Conservation (phyloP, 2,329 filamentous ascomycete genomes). For the Aureobasidium sp. region DNA sequence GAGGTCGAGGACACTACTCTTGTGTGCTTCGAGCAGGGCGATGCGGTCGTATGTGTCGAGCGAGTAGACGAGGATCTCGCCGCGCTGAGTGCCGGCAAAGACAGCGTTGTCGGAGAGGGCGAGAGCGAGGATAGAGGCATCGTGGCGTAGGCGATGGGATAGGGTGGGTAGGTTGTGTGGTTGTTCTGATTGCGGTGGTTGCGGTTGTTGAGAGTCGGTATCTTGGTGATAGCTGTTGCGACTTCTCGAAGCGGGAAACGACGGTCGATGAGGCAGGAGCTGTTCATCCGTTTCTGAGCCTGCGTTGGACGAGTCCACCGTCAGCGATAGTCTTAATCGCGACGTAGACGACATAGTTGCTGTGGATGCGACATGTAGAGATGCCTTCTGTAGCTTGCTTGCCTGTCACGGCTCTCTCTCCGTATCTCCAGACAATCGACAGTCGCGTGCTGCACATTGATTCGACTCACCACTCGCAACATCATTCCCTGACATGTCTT, state of each 20-base stretch:
- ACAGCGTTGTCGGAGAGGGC: conserved; percentile 84
- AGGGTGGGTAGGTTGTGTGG: conserved; percentile 60
- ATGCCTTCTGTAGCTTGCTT: not conserved
- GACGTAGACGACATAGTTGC: conserved; percentile 5
- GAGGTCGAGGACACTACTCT: conserved; percentile 89
- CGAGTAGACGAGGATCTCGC: conserved; percentile 92
- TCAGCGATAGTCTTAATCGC: conserved; percentile 9
- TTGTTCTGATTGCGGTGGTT: conserved; percentile 12
- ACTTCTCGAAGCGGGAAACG: not conserved
- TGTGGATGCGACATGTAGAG: not conserved
- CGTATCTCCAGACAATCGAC: not conserved
- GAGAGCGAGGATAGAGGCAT: conserved; percentile 84
- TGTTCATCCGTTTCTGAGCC: conserved; percentile 26
- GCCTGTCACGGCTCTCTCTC: not conserved
- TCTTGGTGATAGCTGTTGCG: conserved; percentile 17
- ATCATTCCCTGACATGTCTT: not conserved
- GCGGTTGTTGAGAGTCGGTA: not conserved
- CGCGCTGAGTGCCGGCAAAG: conserved; percentile 93
- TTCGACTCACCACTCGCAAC: conserved; percentile 17
- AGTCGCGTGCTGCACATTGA: not conserved
- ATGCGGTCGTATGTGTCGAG: conserved; percentile 88
- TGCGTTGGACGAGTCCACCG: conserved; percentile 18
- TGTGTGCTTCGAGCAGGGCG: conserved; percentile 85
- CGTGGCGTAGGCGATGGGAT: conserved; percentile 78
- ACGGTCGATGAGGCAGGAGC: conserved; percentile 10